Evolutionary conservation across 768 basidiomycete genomes (phyloP), one percentile per base, ranked within the genome.

Genomic region (Vishniacozyma victoriae): DNA sequence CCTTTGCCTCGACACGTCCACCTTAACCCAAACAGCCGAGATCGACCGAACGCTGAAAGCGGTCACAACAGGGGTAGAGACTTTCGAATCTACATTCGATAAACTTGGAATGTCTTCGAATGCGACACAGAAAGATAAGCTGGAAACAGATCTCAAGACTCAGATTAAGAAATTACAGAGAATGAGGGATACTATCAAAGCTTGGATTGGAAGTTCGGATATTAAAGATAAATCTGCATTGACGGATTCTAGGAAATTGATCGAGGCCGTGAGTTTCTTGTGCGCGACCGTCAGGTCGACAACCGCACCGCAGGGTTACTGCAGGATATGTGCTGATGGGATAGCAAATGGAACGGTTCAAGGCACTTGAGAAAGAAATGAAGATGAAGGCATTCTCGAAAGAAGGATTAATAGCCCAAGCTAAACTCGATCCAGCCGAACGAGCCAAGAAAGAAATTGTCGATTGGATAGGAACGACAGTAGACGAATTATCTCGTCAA

Each of bases 271-370:
- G 71, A 69, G 75, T 70, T 5, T 4, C 4, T 24, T 14, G 71
- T 64, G 74, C 64, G 3, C 4, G 2, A 33, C 18, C 13, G 13
- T n/a, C n/a, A n/a, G n/a, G n/a, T n/a, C n/a, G n/a, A n/a, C n/a
- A n/a, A n/a, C n/a, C n/a, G n/a, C n/a, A n/a, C n/a, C n/a, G n/a
- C n/a, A n/a, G n/a, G n/a, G n/a, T n/a, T n/a, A n/a, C n/a, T n/a
- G n/a, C n/a, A n/a, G n/a, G n/a, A n/a, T n/a, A n/a, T n/a, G n/a
- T n/a, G n/a, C n/a, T n/a, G n/a, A n/a, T n/a, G n/a, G 16, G n/a
- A n/a, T 43, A 97, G 95, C 95, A 97, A 97, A 99, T 99, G 95
- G 95, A 99, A 77, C 92, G 90, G 71, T 99, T 99, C 82, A 99
- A 99, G 67, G 93, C 93, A 19, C 91, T 92, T 75, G 95, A 99